phyloP scores from a whole-genome alignment of 768 basidiomycete genomes.

The Exsudoporus frostii region DNA sequence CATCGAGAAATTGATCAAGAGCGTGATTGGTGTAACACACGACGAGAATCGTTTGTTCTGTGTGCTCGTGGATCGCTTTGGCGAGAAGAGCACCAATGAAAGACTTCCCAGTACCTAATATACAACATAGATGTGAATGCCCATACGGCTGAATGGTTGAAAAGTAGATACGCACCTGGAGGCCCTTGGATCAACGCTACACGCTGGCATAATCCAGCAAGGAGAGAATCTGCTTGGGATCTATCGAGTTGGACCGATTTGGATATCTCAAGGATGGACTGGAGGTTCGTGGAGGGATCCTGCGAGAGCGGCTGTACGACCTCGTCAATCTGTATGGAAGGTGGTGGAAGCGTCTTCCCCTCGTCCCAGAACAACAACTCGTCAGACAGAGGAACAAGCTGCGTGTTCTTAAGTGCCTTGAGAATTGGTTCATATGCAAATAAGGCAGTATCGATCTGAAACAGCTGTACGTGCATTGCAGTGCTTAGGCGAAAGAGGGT shows the following conservation, averaged over 20 bases:
- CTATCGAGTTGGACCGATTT: slow-evolving; percentile 47
- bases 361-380: slow-evolving; percentile 58
- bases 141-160: background rate
- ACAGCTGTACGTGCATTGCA: slow-evolving; percentile 37
- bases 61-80: slow-evolving; percentile 52
- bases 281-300: slow-evolving; percentile 40
- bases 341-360: slow-evolving; percentile 13
- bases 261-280: slow-evolving; percentile 32
- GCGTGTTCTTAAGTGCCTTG: slow-evolving; percentile 50
- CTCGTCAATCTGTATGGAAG: background rate
- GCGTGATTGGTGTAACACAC: slow-evolving; percentile 77
- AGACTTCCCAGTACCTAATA: slow-evolving; percentile 68
- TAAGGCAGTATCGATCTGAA: slow-evolving; percentile 61
- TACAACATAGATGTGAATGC: background rate
- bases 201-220: slow-evolving; percentile 52
- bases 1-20: slow-evolving; percentile 65
- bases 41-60: slow-evolving; percentile 53
- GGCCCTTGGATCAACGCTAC: slow-evolving; percentile 70
- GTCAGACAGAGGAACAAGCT: slow-evolving; percentile 43
- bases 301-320: slow-evolving; percentile 29
- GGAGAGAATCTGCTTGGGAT: slow-evolving; percentile 46
- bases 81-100: slow-evolving; percentile 69
- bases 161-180: slow-evolving; percentile 45
- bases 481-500: slow-evolving; percentile 41
- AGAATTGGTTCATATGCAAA: slow-evolving; percentile 66